Percentiles rank a stretch among this genome's conserved stretches.
These are phyloP conservation scores for Tricholoma matsutake DNA, from an alignment of 768 basidiomycete genomes.

Conservation along the genomic window DNA sequence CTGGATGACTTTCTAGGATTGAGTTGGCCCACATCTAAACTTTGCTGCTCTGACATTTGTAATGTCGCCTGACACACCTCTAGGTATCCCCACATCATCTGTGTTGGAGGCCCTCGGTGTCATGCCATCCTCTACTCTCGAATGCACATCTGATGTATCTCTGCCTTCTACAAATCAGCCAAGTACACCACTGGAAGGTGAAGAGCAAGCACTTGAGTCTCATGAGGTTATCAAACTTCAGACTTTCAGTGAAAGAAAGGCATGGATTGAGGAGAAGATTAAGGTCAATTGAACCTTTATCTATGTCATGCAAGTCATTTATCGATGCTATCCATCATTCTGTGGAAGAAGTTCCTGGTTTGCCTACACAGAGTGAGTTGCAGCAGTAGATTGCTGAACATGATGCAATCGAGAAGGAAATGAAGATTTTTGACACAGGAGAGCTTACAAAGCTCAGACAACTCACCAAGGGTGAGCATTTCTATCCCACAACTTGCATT, in stretches of 20 bases:
- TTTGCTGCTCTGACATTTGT: background rate
- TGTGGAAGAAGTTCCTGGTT: constrained; percentile 54
- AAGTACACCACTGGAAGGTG: constrained; percentile 19
- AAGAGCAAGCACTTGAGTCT: constrained; percentile 71
- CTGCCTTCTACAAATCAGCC: constrained; percentile 2
- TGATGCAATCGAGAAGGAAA: constrained; percentile 84
- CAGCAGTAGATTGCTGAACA: constrained; percentile 75
- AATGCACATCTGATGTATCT: background rate
- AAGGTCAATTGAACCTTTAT: constrained; percentile 42
- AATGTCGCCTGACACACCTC: constrained; percentile 18
- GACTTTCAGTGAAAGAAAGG: constrained; percentile 81
- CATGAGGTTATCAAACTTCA: constrained; percentile 84
- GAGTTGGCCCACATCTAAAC: too few relatives aligned
- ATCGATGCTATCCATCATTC: constrained; percentile 56
- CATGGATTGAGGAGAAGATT: constrained; percentile 89
- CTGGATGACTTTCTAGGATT: constrained; percentile 11
- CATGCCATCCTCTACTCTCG: constrained; percentile 4
- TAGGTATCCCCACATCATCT: too few relatives aligned
- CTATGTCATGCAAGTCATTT: constrained; percentile 7
- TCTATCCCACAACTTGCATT: background rate
- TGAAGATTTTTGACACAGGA: constrained; percentile 81
- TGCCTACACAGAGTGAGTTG: constrained; percentile 66
- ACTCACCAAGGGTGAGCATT: constrained; percentile 73
- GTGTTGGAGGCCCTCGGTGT: constrained; percentile 22
- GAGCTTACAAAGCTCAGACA: constrained; percentile 82